Percentiles rank a stretch among this genome's conserved stretches.
phyloP scores from a whole-genome alignment of 2,329 filamentous ascomycete species.

The Penicillium crustosum region DNA sequence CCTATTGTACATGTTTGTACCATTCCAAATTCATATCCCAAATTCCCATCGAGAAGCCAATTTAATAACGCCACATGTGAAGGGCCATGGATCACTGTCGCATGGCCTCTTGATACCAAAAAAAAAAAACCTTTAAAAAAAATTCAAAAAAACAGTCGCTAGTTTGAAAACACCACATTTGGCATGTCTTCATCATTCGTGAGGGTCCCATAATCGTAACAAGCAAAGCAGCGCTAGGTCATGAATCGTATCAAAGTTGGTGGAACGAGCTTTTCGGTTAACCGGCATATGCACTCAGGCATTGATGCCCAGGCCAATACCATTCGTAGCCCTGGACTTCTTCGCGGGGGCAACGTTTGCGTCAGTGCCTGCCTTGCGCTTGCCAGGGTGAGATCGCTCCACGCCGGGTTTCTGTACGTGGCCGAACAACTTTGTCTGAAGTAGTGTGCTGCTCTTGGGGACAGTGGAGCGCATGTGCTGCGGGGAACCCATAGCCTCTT shows the following conservation, averaged over 20 bases:
- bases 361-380: constrained; percentile 44
- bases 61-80: constrained; percentile 6
- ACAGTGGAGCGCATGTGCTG: constrained; percentile 30
- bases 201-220: constrained; percentile 19
- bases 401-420: constrained; percentile 58
- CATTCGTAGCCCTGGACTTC: constrained; percentile 50
- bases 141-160: constrained; percentile 15
- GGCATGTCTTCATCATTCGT: constrained; percentile 25
- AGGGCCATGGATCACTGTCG: constrained; percentile 5
- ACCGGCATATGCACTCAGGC: constrained; percentile 25
- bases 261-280: constrained; percentile 6
- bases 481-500: constrained; percentile 47
- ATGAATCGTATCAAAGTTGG: constrained; percentile 27
- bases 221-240: constrained; percentile 23
- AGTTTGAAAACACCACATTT: constrained; percentile 7
- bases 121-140: too few species aligned
- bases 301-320: constrained; percentile 59
- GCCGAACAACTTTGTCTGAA: constrained; percentile 65
- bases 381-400: constrained; percentile 34
- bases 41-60: background rate
- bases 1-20: constrained; percentile 23
- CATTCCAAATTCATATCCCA: constrained; percentile 2
- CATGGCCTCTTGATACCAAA: constrained; percentile 5
- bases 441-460: constrained; percentile 47
- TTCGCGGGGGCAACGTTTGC: constrained; percentile 45